phyloP scores from a whole-genome alignment of 1,284 basidiomycete species.

The Coniferiporia weirii region DNA sequence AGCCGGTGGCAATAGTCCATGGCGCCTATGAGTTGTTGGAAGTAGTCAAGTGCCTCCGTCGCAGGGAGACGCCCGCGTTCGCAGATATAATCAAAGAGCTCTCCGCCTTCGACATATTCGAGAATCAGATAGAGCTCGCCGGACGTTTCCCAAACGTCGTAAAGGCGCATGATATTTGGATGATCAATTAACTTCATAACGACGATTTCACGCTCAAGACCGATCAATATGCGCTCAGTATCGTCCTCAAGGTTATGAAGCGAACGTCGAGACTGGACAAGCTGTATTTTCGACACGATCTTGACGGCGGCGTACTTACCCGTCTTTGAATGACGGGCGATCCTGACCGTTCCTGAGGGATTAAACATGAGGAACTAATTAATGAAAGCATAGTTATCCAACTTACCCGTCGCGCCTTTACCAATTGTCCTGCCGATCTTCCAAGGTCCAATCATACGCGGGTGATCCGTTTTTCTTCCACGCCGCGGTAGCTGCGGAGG shows the following conservation, averaged over 20 bases:
- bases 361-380: slow-evolving; percentile 9
- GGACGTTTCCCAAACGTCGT: slow-evolving; percentile 97
- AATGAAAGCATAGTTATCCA: slow-evolving; percentile 1
- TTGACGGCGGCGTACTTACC: slow-evolving; percentile 94
- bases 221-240: slow-evolving; percentile 63
- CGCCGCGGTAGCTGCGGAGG: slow-evolving; percentile 29
- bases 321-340: slow-evolving; percentile 85
- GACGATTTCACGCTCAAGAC: slow-evolving; percentile 95
- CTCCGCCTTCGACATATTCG: slow-evolving; percentile 96
- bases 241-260: slow-evolving; percentile 66
- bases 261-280: slow-evolving; percentile 67
- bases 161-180: slow-evolving; percentile 52
- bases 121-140: slow-evolving; percentile 90
- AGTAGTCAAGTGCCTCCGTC: slow-evolving; percentile 86
- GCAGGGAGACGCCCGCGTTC: slow-evolving; percentile 75
- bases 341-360: slow-evolving; percentile 77
- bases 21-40: slow-evolving; percentile 94
- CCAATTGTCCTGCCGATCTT: slow-evolving; percentile 92
- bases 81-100: slow-evolving; percentile 95
- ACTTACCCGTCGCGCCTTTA: slow-evolving; percentile 81
- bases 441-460: slow-evolving; percentile 88
- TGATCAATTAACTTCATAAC: slow-evolving; percentile 82
- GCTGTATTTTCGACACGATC: slow-evolving; percentile 83
- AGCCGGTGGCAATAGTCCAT: slow-evolving; percentile 96
- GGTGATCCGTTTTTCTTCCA: slow-evolving; percentile 44